Base-by-base conservation (phyloP, 768 basidiomycete species). In the Crassisporium funariophilum region DNA sequence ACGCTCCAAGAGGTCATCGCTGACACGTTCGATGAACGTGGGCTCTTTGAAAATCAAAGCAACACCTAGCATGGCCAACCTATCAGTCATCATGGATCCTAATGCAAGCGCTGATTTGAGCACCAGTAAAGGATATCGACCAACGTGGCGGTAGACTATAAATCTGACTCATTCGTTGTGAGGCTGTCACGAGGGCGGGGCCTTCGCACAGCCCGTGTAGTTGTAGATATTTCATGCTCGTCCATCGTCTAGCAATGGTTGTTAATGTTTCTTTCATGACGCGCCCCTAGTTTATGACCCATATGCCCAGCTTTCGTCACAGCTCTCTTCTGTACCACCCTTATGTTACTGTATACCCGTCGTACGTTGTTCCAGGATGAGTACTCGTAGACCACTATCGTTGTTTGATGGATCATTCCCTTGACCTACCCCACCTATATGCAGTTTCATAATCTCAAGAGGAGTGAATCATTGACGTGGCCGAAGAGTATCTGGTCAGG, bases 1-100 rank as follows among this genome's bases (percentile, higher is more conserved):
- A 41, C 57, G 63, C 39, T 44, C 59, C 27, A 62, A 49, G 62
- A 55, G 62, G 12, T 39, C 53, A 22, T 63, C 62, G 9, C 45
- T 63, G 44, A 58, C 59, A 2, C 47, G 55, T 31, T 49, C 46
- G 16, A 35, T 50, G 27, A 53, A 43, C 19, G 34, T 33, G 33
- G 52, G 50, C 17, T 52, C 56, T 4, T 46, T 54, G 42, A 58
- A 42, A 38, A 12, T 50, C 36, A 59, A 52, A 39, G 23, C 58
- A 4, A 47, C 36, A 17, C 38, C 50, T 11, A 47, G 50, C 21
- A 46, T 51, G 27, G 50, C 54, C 4, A 63, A 63, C 34, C 45
- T 63, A 22, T 25, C 67, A 45, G 50, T 46, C 15, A 47, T 58
- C 6, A 54, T 56, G 59, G 79, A 63, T 19, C 50, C 55, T 6